Percentiles rank a stretch among this genome's conserved stretches.
These are phyloP conservation scores for Botryococcus braunii DNA, from an alignment of 163 green algal species.

Conservation along the genomic window DNA sequence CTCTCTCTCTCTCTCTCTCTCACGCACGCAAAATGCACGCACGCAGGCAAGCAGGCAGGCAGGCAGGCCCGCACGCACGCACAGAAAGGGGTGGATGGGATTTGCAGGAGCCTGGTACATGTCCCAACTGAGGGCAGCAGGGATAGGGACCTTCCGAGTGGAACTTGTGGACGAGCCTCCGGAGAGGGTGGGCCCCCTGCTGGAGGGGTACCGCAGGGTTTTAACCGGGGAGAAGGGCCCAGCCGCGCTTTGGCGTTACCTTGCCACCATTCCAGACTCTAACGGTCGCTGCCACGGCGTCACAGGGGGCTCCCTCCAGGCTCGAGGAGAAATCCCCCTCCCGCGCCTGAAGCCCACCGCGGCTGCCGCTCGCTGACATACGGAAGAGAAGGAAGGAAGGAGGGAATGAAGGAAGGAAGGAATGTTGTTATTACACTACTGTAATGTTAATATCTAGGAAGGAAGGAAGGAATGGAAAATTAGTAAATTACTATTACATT, in stretches of 20 bases:
- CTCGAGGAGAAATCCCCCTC: constrained; percentile 12
- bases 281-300: too few species aligned
- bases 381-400: too few species aligned
- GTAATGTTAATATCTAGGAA: too few species aligned
- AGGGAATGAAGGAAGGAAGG: too few species aligned
- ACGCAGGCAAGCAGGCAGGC: too few species aligned
- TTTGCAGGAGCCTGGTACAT: constrained; percentile 32
- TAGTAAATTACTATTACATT: too few species aligned
- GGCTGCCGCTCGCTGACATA: constrained; percentile 7
- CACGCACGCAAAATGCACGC: too few species aligned
- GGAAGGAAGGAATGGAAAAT: too few species aligned
- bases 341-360: constrained; percentile 28
- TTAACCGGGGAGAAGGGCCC: constrained; percentile 22
- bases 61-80: too few species aligned
- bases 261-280: background rate
- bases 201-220: constrained; percentile 52
- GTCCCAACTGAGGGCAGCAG: constrained; percentile 29
- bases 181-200: constrained; percentile 39
- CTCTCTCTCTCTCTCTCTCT: too few species aligned
- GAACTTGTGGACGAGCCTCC: constrained; percentile 74
- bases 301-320: constrained; percentile 19
- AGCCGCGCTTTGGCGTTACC: background rate
- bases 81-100: too few species aligned
- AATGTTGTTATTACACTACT: too few species aligned
- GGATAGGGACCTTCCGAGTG: constrained; percentile 41